Conservation (phyloP, 768 basidiomycete species). For the Strobilomyces echinocephalus region DNA sequence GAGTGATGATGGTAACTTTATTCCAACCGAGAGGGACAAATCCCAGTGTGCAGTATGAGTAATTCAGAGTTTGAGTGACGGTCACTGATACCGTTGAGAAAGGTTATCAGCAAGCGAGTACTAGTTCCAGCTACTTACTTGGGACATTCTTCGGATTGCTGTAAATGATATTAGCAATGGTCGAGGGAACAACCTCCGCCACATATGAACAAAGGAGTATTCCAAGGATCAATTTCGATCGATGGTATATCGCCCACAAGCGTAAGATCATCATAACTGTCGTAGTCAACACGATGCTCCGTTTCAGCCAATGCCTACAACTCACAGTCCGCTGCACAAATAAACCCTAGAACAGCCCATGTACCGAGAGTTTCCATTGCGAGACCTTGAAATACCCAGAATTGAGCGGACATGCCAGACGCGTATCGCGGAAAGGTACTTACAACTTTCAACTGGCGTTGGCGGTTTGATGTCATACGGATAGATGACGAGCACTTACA, state of each 20-base stretch:
- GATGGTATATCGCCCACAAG: conserved; percentile 12
- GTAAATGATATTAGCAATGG: neutral
- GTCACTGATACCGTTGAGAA: too few species aligned
- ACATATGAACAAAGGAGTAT: neutral
- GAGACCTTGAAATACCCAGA: neutral
- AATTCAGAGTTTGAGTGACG: neutral
- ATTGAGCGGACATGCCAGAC: too few species aligned
- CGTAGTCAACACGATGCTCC: neutral
- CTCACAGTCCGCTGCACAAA: neutral
- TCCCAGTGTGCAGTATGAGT: too few species aligned
- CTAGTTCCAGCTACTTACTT: neutral
- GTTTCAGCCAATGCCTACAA: neutral
- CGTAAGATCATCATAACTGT: conserved; percentile 3
- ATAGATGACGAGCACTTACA: neutral
- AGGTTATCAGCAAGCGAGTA: neutral
- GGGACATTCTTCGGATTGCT: neutral
- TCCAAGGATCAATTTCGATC: conserved; percentile 3
- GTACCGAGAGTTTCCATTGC: neutral
- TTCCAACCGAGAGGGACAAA: too few species aligned
- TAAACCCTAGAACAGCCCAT: neutral
- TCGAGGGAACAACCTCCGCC: neutral
- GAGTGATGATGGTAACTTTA: too few species aligned
- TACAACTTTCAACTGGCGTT: neutral
- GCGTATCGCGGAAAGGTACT: neutral
- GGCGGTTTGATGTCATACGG: neutral